Evolutionary conservation across 495 filamentous ascomycete species (phyloP), one percentile per base, ranked within the genome.

Genomic region (Filosporella fistucella): DNA sequence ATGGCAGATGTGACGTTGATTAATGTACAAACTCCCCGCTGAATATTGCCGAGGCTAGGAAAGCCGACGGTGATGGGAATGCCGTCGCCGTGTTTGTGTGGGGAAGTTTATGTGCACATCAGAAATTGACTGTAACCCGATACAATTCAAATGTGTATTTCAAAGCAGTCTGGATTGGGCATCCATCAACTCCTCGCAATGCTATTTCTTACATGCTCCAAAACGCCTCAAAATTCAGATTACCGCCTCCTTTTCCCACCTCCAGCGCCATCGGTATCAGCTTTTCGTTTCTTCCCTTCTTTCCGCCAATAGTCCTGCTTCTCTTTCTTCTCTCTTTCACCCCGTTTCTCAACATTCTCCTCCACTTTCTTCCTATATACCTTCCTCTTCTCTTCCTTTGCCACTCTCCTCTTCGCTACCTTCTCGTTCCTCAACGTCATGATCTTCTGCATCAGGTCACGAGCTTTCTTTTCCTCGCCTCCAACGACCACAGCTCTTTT

Each of bases 231-330:
- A 12, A 6, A 14, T 21, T 38, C 23, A 38, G 35, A 37, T 38
- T 54, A 60, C 14, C 39, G 42, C 14, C 83, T 75, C 71, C 85
- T 81, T 68, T 88, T 89, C 21, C 84, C 45, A 42, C 57, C 80
- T n/a, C 80, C 77, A 30, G 72, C 77, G 32, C 78, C 84, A 41
- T 80, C 85, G 16, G 71, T 77, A 14, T 77, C 78, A 14, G 72
- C 71, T 63, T 82, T 89, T 60, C 93, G 77, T 76, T 98, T 98
- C 77, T 82, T 89, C n/a, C 93, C 94, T 70, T 96, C 94, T 51
- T 78, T 81, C 52, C 81, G 73, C 93, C 93, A 98, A 68, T 84
- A 98, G 55, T 94, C 91, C 56, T 95, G 80, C 61, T 80, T 85
- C 70, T 98, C 93, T 60, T 80, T 81, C 77, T 88, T 91, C 72